These are phyloP conservation scores for Hypomyces perniciosus DNA, from an alignment of 2,329 filamentous ascomycete species.

Conservation along the genomic window DNA sequence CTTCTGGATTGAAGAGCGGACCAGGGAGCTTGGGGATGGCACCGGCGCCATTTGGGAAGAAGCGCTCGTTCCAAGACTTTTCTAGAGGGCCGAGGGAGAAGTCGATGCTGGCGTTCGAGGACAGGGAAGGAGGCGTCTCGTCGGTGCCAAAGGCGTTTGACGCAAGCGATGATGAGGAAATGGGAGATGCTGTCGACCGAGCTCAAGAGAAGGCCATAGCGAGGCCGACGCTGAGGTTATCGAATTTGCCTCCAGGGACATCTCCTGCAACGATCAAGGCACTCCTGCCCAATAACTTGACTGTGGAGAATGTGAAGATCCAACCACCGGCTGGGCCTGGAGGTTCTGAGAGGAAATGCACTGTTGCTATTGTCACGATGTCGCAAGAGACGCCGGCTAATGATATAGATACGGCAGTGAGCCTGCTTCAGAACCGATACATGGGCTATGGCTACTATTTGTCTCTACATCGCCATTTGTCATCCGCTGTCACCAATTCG, in stretches of 20 bases:
- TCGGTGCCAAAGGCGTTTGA: conserved; percentile 66
- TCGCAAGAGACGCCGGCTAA: conserved; percentile 74
- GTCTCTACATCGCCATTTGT: conserved; percentile 73
- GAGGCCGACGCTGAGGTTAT: conserved; percentile 57
- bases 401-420: conserved; percentile 77
- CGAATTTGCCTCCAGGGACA: conserved; percentile 54
- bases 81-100: conserved; percentile 30
- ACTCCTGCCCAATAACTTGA: conserved; percentile 53
- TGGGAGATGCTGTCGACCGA: conserved; percentile 34
- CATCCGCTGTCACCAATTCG: conserved; percentile 58
- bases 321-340: conserved; percentile 48
- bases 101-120: conserved; percentile 30
- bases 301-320: conserved; percentile 68
- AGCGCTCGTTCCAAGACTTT: conserved; percentile 43
- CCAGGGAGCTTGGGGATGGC: conserved; percentile 55
- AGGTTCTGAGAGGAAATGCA: conserved; percentile 60
- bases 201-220: conserved; percentile 54
- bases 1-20: conserved; percentile 50
- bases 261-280: conserved; percentile 55
- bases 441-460: conserved; percentile 80
- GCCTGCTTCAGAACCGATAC: conserved; percentile 73
- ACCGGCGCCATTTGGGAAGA: conserved; percentile 45
- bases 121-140: conserved; percentile 40
- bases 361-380: conserved; percentile 73
- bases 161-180: conserved; percentile 56